Evolutionary conservation across 1,139 yeast genomes (phyloP), one percentile per base, ranked within the genome.

Genomic region (Kurtzmaniella quercitrusa): DNA sequence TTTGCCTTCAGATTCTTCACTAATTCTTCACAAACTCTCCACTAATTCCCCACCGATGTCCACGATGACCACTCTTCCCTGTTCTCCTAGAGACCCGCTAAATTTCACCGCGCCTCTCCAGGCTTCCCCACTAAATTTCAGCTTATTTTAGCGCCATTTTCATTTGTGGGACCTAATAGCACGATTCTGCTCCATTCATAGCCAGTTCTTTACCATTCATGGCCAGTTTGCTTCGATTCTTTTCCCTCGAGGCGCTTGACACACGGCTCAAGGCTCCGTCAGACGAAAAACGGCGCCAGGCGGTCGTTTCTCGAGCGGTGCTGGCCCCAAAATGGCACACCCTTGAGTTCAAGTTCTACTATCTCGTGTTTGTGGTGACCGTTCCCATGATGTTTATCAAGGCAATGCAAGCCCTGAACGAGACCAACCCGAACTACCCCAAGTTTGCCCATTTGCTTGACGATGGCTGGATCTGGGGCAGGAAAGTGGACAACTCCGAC

Each of bases 401-500:
- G 0, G 96, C 93, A 2, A 77, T 85, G 76, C 84, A 79, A 39
- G 94, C 95, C 2, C 83, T 94, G 38, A 81, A 81, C 55, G 88
- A 83, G 46, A 68, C 79, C 5, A 89, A 87, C 56, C 82, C 85
- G n/a, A 90, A 90, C 57, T 93, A 84, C 57, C 75, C 77, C 16
- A 68, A 70, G 42, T 90, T 77, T 57, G 75, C 76, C 49, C 76
- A 80, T 44, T 65, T 82, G 39, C 69, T 93, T 46, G 74, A 82
- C 38, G 65, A 75, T 9, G 85, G 91, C 2, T 88, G 95, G 96
- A 63, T 87, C 51, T 80, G 82, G 52, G 90, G 91, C 2, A 65
- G 94, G 27, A 84, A 79, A 67, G 94, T 79, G 52, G 97, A 94
- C 60, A 91, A 91, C 59, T 85, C 96, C 3, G 99, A 94, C 59